Conservation (phyloP, 129 eudicot species). For the Saposhnikovia divaricata region DNA sequence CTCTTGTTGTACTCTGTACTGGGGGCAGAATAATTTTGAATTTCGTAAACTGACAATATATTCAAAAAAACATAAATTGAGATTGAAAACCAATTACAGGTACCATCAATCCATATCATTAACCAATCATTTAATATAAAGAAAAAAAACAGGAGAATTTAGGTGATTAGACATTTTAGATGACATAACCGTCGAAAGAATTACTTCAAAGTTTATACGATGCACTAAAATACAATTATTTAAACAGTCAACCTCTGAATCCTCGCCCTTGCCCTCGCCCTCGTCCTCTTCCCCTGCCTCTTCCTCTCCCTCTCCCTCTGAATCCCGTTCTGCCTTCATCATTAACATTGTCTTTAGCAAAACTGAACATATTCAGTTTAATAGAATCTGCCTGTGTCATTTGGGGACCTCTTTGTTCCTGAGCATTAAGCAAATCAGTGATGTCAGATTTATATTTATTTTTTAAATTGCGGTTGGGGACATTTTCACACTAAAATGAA, state of each 20-base stretch:
- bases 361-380: slow-evolving; percentile 71
- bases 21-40: too few species aligned
- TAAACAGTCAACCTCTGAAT: slow-evolving; percentile 20
- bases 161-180: too few species aligned
- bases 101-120: too few species aligned
- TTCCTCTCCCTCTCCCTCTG: slow-evolving; percentile 69
- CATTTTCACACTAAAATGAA: too few species aligned
- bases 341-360: slow-evolving; percentile 44
- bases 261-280: slow-evolving; percentile 56
- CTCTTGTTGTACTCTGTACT: too few species aligned
- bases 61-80: too few species aligned
- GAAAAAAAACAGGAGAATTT: too few species aligned
- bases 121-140: too few species aligned
- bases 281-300: slow-evolving; percentile 53
- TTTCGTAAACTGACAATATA: too few species aligned
- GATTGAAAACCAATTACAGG: too few species aligned
- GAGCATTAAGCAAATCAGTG: slow-evolving; percentile 13
- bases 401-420: slow-evolving; percentile 49
- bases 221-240: neutral
- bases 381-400: slow-evolving; percentile 49
- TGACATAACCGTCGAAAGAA: neutral
- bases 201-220: neutral
- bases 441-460: neutral
- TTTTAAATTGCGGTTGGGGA: neutral
- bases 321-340: slow-evolving; percentile 30